Evolutionary conservation across 257 asterid genomes (phyloP), one percentile per base, ranked within the genome.

Genomic region (Henckelia pumila): DNA sequence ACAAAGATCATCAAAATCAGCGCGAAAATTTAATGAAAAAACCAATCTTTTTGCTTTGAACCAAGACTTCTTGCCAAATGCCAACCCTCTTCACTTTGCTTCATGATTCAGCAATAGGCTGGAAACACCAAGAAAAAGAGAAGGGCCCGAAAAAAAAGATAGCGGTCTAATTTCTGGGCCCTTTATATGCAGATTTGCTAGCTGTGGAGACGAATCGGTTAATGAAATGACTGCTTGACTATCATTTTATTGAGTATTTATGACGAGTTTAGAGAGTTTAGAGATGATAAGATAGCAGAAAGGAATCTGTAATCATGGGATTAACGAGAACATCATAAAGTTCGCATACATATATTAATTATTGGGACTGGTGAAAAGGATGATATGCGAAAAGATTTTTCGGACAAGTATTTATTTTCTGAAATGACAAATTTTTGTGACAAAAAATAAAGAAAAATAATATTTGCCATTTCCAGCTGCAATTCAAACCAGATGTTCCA

Each of bases 151-250:
- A 64, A 63, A 63, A 20, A 25, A 66, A 37, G 44, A 62, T 37
- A 19, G 60, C 55, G 49, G 24, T 50, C 65, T 73, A 71, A 78
- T 79, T 74, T 71, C 88, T 77, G 89, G 95, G 92, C 32, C 82
- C 89, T 69, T 58, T 65, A 62, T 70, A 25, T 67, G 87, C 83
- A 85, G 67, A 75, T 88, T 84, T 83, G 96, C 79, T 76, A 83
- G 71, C 52, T 74, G 67, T 76, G 82, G 85, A 72, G 79, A 59
- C 71, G 77, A 61, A 73, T 69, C 59, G 64, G 77, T 77, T 78
- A 76, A 76, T 77, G 77, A 62, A 72, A 66, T 80, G 78, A 75
- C 75, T 79, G 6, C 50, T 40, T 40, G 17, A 40, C n/a, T 11
- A 66, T 59, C 72, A 71, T 73, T 77, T 58, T 24, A 64, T 67